Evolutionary conservation across 1,284 basidiomycete species (phyloP), one percentile per base, ranked within the genome.

Genomic region (Cutaneotrichosporon sp.): DNA sequence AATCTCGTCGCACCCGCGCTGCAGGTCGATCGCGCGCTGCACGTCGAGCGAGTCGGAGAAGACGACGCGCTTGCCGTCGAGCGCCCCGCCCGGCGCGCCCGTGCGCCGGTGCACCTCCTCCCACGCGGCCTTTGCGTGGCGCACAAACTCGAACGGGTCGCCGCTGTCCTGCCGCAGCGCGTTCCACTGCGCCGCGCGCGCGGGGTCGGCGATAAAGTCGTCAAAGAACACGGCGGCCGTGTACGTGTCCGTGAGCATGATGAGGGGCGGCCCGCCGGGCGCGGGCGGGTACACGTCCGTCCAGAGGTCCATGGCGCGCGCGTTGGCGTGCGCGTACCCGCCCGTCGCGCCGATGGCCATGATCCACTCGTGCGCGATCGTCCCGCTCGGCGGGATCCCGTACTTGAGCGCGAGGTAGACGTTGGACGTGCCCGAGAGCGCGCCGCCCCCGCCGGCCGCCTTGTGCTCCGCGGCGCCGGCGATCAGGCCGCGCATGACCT

Each of bases 321-420:
- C 81, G 74, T 95, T 92, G 20, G 87, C 88, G 45, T 84, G 79
- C 60, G 87, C 84, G 73, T 97, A 97, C 1, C 92, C 92, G 67
- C 84, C 85, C 62, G 91, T 72, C 3, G 93, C 92, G 10, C 88
- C 93, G 56, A 95, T 84, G 50, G 89, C 94, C 94, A 97, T 97
- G 74, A 92, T 92, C 91, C 92, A 95, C 80, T 97, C 92, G 75
- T 95, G 92, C 10, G 91, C 92, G 55, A 95, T 92, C 1, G 92
- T 95, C 1, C 92, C 92, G 33, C 91, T 83, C 0, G 89, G 88
- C 34, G 77, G 76, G 16, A 92, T 63, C 25, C 82, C 82, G 71
- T 92, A 87, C 74, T 88, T 89, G 63, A 84, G 84, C 2, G 94
- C 93, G 25, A 95, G 83, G 74, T 91, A 86, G 16, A 89, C 92